A percentile compares a stretch with the other conserved stretches of the same genome.
Conservation (phyloP, 139 green algal genomes). For the Spirogloea muscicola region DNA sequence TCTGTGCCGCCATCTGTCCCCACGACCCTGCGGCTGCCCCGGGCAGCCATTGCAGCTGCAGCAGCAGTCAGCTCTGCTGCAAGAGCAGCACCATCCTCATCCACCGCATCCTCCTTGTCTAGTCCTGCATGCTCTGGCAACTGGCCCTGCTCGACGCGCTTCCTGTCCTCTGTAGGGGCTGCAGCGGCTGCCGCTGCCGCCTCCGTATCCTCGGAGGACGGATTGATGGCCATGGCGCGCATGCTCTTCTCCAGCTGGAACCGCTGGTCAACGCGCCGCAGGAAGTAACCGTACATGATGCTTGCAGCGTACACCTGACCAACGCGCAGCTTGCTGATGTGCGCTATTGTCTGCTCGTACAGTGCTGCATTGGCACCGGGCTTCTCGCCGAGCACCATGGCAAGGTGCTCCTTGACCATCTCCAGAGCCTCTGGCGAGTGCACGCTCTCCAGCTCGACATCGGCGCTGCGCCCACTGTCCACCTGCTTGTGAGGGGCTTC, state of each 20-base stretch:
- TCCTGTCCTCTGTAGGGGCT: conserved; percentile 11
- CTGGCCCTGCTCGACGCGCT: conserved; percentile 44
- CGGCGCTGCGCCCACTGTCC: neutral
- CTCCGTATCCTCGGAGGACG: neutral
- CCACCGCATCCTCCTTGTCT: too few species aligned
- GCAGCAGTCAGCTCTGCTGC: too few species aligned
- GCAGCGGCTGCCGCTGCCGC: conserved; percentile 14
- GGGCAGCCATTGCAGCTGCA: too few species aligned
- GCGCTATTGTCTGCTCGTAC: conserved; percentile 53
- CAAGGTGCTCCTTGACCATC: conserved; percentile 88
- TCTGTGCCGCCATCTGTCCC: neutral
- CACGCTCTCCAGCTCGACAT: conserved; percentile 71
- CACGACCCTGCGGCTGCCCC: too few species aligned
- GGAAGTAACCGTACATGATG: conserved; percentile 99
- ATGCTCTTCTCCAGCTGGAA: conserved; percentile 86
- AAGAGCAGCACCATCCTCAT: too few species aligned
- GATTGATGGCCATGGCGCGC: neutral
- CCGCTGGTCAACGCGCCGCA: conserved; percentile 84
- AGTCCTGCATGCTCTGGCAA: neutral
- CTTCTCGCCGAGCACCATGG: conserved; percentile 75
- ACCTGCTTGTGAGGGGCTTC: conserved; percentile 57
- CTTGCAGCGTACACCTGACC: conserved; percentile 89
- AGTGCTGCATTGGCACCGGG: too few species aligned
- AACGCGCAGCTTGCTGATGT: conserved; percentile 89
- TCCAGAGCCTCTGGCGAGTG: conserved; percentile 90